Evolutionary conservation across 768 basidiomycete species (phyloP).

Genomic region (Mycena vulgaris): DNA sequence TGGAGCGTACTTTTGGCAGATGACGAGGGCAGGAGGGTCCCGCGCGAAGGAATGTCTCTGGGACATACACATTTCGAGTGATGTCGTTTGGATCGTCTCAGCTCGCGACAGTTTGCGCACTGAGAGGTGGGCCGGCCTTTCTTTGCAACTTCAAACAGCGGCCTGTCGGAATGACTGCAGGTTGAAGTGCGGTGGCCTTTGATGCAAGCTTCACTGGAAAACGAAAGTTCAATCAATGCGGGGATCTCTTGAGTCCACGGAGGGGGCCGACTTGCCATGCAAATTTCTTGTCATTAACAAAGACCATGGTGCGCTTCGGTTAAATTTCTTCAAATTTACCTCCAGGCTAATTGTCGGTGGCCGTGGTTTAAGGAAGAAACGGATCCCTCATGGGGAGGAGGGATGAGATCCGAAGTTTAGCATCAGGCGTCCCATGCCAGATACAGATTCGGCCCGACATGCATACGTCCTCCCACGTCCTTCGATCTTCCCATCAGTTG

Average conservation of each 20-base stretch:
- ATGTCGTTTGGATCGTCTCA: background rate
- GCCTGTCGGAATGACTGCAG: background rate
- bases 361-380: too few relatives aligned
- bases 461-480: too few relatives aligned
- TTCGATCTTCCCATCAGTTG: too few relatives aligned
- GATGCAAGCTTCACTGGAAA: conserved; percentile 3
- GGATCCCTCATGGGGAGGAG: too few relatives aligned
- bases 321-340: too few relatives aligned
- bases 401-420: too few relatives aligned
- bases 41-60: background rate
- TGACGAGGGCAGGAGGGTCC: background rate
- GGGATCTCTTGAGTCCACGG: too few relatives aligned
- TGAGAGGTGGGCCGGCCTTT: conserved; percentile 1
- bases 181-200: background rate
- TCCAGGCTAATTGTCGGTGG: too few relatives aligned
- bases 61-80: conserved; percentile 1
- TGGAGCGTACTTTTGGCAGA: background rate
- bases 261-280: background rate
- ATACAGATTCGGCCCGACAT: too few relatives aligned
- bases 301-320: too few relatives aligned
- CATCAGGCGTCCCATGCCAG: too few relatives aligned
- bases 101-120: background rate
- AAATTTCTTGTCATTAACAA: conserved; percentile 13
- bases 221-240: background rate
- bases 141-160: background rate